Evolutionary conservation across 2,329 filamentous ascomycete genomes (phyloP).

Genomic region (Volutella citrinella): DNA sequence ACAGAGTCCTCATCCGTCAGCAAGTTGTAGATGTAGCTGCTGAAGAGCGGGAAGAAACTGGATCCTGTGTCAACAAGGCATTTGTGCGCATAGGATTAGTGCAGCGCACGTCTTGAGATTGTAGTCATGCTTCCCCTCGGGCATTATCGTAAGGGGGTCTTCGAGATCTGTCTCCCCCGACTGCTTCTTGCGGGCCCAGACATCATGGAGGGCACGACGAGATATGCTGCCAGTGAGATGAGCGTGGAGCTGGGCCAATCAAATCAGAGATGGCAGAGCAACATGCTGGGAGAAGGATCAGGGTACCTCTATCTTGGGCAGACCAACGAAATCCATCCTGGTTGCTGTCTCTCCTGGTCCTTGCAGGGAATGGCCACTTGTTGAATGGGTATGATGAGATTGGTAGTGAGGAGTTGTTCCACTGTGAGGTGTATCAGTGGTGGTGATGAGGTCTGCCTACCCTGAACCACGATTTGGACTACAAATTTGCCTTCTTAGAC

Average conservation of each 20-base stretch:
- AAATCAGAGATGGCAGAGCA: no score
- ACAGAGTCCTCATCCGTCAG: slow-evolving; percentile 61
- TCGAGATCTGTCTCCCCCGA: slow-evolving; percentile 53
- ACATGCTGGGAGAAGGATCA: no score
- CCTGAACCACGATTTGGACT: no score
- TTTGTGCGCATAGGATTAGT: background rate
- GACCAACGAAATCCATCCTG: slow-evolving; percentile 46
- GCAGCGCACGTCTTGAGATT: slow-evolving; percentile 61
- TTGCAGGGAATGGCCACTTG: background rate
- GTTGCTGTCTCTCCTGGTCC: background rate
- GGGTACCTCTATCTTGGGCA: slow-evolving; percentile 55
- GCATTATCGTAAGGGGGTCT: slow-evolving; percentile 69
- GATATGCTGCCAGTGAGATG: slow-evolving; percentile 79
- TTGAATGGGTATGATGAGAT: background rate
- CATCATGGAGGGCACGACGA: slow-evolving; percentile 67
- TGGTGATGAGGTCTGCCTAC: no score
- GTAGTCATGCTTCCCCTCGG: slow-evolving; percentile 68
- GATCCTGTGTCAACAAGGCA: background rate
- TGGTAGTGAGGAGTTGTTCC: background rate
- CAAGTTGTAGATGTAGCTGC: slow-evolving; percentile 75
- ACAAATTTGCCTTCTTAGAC: no score
- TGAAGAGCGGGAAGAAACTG: slow-evolving; percentile 77
- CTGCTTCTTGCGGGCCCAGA: slow-evolving; percentile 63
- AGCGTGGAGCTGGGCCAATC: slow-evolving; percentile 62
- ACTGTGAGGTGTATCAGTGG: no score